Evolutionary conservation across 208 protist species (phyloP).

Genomic region (Crithidia brevicula): DNA sequence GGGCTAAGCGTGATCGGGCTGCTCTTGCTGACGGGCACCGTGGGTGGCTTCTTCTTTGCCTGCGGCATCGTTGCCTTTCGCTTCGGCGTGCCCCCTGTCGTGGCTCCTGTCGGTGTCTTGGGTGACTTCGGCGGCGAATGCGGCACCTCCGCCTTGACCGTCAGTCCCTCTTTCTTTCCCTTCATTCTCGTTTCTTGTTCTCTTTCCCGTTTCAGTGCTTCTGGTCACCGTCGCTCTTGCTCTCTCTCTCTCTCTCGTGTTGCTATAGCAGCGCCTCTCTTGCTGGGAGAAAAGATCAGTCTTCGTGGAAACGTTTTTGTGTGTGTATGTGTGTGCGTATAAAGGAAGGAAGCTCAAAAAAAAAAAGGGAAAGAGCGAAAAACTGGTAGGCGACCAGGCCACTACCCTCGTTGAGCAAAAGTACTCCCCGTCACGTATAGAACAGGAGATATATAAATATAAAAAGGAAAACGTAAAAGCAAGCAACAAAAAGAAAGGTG

Average conservation of each 20-base stretch:
- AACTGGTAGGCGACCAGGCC: too few species aligned
- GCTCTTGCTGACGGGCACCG: slow-evolving; percentile 25
- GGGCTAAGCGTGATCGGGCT: slow-evolving; percentile 24
- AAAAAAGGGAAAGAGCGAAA: too few species aligned
- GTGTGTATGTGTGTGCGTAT: too few species aligned
- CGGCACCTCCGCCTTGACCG: slow-evolving; percentile 14
- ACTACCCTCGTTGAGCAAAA: too few species aligned
- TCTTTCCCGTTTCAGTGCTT: background rate
- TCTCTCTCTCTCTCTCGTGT: background rate
- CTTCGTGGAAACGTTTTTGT: too few species aligned
- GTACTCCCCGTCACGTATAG: too few species aligned
- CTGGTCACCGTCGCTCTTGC: background rate
- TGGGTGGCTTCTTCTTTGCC: slow-evolving; percentile 32
- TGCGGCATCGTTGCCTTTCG: slow-evolving; percentile 18
- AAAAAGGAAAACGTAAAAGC: too few species aligned
- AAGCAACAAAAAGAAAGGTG: too few species aligned
- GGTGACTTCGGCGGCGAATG: slow-evolving; percentile 18
- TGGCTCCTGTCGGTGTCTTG: slow-evolving; percentile 4
- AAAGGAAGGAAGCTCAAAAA: too few species aligned
- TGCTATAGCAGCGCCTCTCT: too few species aligned
- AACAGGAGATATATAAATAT: too few species aligned
- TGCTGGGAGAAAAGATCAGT: too few species aligned
- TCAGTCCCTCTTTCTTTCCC: slow-evolving; percentile 15
- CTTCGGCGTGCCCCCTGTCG: slow-evolving; percentile 6
- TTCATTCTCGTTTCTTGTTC: slow-evolving; percentile 6